Conservation (phyloP, 768 basidiomycete species). For the Mycena kentingensis region DNA sequence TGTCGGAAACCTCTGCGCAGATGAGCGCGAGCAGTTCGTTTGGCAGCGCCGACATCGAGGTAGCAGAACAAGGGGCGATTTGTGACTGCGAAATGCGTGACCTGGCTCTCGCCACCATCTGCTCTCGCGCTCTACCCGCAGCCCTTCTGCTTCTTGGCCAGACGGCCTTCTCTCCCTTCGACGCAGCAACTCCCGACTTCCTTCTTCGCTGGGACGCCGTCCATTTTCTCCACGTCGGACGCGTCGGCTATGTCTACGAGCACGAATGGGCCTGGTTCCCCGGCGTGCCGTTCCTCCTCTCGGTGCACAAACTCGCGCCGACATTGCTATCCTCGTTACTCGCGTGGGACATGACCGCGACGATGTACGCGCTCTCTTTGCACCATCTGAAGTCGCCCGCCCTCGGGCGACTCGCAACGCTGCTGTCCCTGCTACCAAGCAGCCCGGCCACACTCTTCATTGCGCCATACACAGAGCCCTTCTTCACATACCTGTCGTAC, state of each 20-base stretch:
- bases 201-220: slow-evolving; percentile 87
- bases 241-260: slow-evolving; percentile 61
- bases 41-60: background rate
- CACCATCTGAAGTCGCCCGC: slow-evolving; percentile 54
- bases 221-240: slow-evolving; percentile 74
- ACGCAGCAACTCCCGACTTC: slow-evolving; percentile 29
- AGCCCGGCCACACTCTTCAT: slow-evolving; percentile 75
- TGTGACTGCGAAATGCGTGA: too few species aligned
- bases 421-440: slow-evolving; percentile 77
- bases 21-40: background rate
- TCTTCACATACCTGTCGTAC: slow-evolving; percentile 83
- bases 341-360: slow-evolving; percentile 43
- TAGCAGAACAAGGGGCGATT: too few species aligned
- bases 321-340: slow-evolving; percentile 36
- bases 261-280: slow-evolving; percentile 90
- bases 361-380: slow-evolving; percentile 61
- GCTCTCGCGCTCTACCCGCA: slow-evolving; percentile 20
- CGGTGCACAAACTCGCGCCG: slow-evolving; percentile 31
- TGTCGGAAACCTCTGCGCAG: background rate
- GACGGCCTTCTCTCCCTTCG: slow-evolving; percentile 27
- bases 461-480: slow-evolving; percentile 81
- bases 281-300: slow-evolving; percentile 53
- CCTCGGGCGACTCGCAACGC: slow-evolving; percentile 60
- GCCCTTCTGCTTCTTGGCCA: slow-evolving; percentile 1
- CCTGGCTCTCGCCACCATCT: too few species aligned